phyloP scores from a whole-genome alignment of 768 basidiomycete genomes.

The Grammothele lineata region DNA sequence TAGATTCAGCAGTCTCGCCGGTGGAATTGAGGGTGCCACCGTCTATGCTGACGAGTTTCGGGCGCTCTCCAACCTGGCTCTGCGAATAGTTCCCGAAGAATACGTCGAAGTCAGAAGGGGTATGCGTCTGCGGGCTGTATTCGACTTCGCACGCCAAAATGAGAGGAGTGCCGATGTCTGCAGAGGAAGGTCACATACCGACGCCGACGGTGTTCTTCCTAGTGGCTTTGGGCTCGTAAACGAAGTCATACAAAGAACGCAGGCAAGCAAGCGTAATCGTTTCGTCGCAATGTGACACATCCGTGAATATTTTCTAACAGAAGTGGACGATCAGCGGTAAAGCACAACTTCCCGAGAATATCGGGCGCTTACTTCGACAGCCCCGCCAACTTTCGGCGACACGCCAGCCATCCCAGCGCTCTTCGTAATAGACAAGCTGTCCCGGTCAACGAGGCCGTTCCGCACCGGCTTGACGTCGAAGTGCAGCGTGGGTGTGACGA shows the following conservation, averaged over 20 bases:
- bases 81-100: constrained; percentile 37
- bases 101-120: no score
- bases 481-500: no score
- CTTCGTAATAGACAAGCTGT: no score
- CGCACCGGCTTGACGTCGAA: no score
- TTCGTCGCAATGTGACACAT: no score
- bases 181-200: constrained; percentile 15
- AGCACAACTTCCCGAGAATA: no score
- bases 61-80: constrained; percentile 36
- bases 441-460: no score
- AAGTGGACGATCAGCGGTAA: no score
- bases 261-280: constrained; percentile 30
- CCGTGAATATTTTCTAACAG: no score
- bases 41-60: constrained; percentile 30
- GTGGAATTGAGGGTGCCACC: constrained; percentile 45
- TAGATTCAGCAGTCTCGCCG: constrained; percentile 47
- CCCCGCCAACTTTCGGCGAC: no score
- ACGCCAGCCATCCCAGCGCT: no score
- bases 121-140: constrained; percentile 38
- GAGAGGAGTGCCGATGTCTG: not conserved
- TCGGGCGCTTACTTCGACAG: no score
- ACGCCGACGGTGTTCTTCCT: constrained; percentile 29
- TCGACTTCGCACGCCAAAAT: constrained; percentile 31
- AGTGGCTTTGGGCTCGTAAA: constrained; percentile 20
- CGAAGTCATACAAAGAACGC: constrained; percentile 27